These are phyloP conservation scores for Phytophthora macrochlamydospora DNA, from an alignment of 352 stramenopile genomes.

Conservation along the genomic window DNA sequence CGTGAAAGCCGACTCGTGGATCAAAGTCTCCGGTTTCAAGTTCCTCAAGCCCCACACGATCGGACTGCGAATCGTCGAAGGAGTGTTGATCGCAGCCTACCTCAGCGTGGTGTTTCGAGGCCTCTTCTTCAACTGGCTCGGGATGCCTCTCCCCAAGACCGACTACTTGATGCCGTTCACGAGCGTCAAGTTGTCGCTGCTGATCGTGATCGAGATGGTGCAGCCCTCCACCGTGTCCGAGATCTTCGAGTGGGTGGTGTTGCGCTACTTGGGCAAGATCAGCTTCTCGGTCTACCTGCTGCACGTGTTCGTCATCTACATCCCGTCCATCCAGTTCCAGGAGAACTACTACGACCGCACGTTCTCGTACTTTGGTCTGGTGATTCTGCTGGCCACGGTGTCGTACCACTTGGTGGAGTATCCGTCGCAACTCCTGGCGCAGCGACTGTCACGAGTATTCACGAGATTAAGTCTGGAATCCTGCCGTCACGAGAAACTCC, in stretches of 20 bases:
- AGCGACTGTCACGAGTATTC: not conserved
- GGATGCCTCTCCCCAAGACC: not conserved
- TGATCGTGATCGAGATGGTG: slow-evolving; percentile 37
- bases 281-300: slow-evolving; percentile 43
- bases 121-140: slow-evolving; percentile 2
- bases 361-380: slow-evolving; percentile 22
- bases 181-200: not conserved
- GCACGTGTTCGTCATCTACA: slow-evolving; percentile 28
- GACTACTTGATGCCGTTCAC: slow-evolving; percentile 3
- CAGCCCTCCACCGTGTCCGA: slow-evolving; percentile 17
- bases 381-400: slow-evolving; percentile 18
- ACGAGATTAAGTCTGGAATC: not conserved
- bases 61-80: slow-evolving; percentile 15
- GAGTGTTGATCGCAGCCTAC: slow-evolving; percentile 7
- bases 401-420: slow-evolving; percentile 41
- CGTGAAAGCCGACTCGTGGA: slow-evolving; percentile 5
- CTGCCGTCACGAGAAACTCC: not conserved
- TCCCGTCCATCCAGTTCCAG: not conserved
- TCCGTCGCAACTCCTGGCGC: slow-evolving; percentile 31
- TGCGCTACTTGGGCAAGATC: slow-evolving; percentile 35
- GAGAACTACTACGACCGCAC: slow-evolving; percentile 1
- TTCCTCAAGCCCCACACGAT: slow-evolving; percentile 2
- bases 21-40: slow-evolving; percentile 6
- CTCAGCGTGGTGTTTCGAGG: slow-evolving; percentile 17
- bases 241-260: slow-evolving; percentile 32